These are phyloP conservation scores for Polyporus arcularius DNA, from an alignment of 768 basidiomycete genomes.

Conservation along the genomic window DNA sequence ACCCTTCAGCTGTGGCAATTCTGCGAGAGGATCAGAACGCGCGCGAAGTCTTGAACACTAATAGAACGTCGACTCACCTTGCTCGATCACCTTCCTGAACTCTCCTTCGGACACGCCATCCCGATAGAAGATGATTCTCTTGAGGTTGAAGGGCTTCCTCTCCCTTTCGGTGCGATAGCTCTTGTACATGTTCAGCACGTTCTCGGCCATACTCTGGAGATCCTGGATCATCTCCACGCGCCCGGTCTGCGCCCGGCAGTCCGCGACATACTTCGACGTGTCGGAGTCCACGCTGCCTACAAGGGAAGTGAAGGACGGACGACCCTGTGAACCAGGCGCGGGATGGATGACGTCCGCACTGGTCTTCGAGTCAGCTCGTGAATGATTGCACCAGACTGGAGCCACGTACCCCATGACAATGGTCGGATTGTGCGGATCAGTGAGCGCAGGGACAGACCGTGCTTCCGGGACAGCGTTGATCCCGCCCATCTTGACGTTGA, in stretches of 20 bases:
- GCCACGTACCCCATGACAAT: constrained; percentile 65
- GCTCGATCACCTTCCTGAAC: constrained; percentile 48
- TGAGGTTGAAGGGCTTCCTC: constrained; percentile 51
- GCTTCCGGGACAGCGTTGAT: constrained; percentile 80
- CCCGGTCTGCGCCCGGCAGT: constrained; percentile 64
- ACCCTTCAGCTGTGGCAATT: constrained; percentile 21
- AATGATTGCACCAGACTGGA: background rate
- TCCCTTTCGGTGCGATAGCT: constrained; percentile 55
- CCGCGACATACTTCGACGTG: constrained; percentile 68
- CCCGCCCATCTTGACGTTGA: constrained; percentile 85
- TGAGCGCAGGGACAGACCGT: constrained; percentile 60
- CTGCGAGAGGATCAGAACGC: background rate
- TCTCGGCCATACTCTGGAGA: constrained; percentile 58
- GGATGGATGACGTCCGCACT: constrained; percentile 85
- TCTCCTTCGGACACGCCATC: constrained; percentile 62
- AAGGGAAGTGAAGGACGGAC: constrained; percentile 79
- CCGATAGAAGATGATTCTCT: constrained; percentile 75
- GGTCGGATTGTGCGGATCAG: constrained; percentile 72
- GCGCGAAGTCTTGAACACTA: background rate
- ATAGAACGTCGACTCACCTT: constrained; percentile 41
- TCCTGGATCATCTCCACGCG: constrained; percentile 79
- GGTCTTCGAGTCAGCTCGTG: background rate
- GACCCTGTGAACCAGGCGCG: constrained; percentile 73
- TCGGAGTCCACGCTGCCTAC: constrained; percentile 80
- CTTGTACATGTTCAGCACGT: constrained; percentile 58